phyloP scores from a whole-genome alignment of 2,329 filamentous ascomycete genomes.

The Fusarium sulawesiense region DNA sequence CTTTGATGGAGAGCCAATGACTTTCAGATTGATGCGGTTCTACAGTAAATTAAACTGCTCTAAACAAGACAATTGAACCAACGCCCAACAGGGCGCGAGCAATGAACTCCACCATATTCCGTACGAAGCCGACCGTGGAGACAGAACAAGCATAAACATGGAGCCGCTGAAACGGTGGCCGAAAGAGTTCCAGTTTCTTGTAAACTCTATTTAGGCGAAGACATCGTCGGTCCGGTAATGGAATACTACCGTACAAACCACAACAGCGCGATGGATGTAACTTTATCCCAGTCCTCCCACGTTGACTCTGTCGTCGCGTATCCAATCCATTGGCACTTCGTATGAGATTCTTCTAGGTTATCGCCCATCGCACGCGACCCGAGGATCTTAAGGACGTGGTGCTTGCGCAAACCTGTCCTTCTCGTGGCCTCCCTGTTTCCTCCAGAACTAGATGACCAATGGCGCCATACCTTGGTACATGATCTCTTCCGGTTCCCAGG shows the following conservation, averaged over 20 bases:
- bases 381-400: not conserved
- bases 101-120: conserved; percentile 13
- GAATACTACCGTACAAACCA: not conserved
- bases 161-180: not conserved
- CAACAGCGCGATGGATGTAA: not conserved
- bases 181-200: not conserved
- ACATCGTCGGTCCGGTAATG: not conserved
- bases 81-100: not conserved
- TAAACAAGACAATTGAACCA: not conserved
- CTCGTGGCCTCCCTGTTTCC: not conserved
- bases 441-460: conserved; percentile 1
- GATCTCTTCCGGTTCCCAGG: conserved; percentile 3
- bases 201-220: not conserved
- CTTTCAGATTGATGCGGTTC: not conserved
- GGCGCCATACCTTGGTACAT: not conserved
- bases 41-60: not conserved
- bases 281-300: not conserved
- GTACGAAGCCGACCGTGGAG: conserved; percentile 3
- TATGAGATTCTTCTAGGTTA: not conserved
- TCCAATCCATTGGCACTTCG: not conserved
- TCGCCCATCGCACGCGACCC: not conserved
- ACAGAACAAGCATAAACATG: not conserved
- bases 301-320: not conserved
- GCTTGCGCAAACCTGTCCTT: not conserved
- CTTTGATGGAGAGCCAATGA: not conserved